Evolutionary conservation across 2,329 filamentous ascomycete species (phyloP).

Genomic region (Capronia epimyces): DNA sequence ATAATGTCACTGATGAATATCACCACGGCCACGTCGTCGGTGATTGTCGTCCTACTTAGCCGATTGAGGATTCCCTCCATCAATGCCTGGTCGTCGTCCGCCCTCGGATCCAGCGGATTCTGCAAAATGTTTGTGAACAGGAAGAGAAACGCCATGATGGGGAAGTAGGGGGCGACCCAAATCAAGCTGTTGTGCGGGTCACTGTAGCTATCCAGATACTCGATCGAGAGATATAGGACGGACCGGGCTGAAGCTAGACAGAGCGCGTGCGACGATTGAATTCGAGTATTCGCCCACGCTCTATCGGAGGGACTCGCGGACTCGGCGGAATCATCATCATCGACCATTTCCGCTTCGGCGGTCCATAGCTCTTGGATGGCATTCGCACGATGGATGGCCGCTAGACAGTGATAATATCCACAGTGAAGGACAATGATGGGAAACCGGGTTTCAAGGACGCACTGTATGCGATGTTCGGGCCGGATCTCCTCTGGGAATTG

Average conservation of each 20-base stretch:
- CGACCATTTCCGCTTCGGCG: conserved; percentile 2
- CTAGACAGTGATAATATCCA: conserved; percentile 13
- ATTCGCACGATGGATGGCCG: conserved; percentile 11
- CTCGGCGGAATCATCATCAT: neutral
- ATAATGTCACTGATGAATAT: neutral
- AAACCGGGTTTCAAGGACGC: conserved; percentile 3
- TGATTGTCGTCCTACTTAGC: neutral
- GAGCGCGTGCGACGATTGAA: conserved; percentile 7
- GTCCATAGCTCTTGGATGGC: conserved; percentile 15
- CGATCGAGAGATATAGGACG: conserved; percentile 5
- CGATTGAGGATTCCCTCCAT: neutral
- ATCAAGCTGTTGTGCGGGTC: conserved; percentile 8
- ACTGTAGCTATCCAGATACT: conserved; percentile 3
- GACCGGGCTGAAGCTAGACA: conserved; percentile 11
- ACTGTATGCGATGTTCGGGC: conserved; percentile 11
- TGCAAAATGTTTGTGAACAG: conserved; percentile 12
- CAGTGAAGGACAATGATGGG: conserved; percentile 12
- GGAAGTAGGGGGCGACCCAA: conserved; percentile 11
- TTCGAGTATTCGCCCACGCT: neutral
- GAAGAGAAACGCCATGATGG: conserved; percentile 7
- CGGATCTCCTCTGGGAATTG: conserved; percentile 7
- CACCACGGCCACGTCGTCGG: neutral
- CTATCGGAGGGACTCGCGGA: neutral
- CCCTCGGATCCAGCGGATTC: conserved; percentile 6
- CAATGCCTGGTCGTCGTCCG: conserved; percentile 2